Evolutionary conservation across 2,329 filamentous ascomycete genomes (phyloP), one percentile per base, ranked within the genome.

Genomic region (Colletotrichum euphorbiae): DNA sequence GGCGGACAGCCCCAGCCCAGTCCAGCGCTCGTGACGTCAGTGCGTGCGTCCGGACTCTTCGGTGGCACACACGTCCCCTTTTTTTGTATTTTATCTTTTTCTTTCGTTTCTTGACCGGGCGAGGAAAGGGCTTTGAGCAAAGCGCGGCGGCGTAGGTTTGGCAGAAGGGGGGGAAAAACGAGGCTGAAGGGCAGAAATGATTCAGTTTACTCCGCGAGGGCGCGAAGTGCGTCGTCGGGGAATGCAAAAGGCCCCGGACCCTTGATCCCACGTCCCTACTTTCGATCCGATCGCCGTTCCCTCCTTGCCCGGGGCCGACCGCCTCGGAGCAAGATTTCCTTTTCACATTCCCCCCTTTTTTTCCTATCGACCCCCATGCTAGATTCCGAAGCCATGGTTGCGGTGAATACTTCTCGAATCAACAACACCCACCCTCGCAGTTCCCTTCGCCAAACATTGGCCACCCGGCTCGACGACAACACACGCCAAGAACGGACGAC

Each of bases 1-100:
- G 4, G 24, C 24, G 24, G 24, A 28, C 28, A 28, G 28, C 28
- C 7, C 11, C 12, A 42, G 12, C 38, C 42, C 42, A 45, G n/a
- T n/a, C n/a, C 43, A n/a, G 43, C 43, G n/a, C 43, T 21, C 43
- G 21, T 46, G 43, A 46, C 43, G 43, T 46, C 43, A 46, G 43
- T 46, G 43, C 43, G 6, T 46, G 7, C 19, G 11, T 21, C n/a
- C n/a, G 43, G 43, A 46, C 43, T 21, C 43, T 5, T 46, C 43
- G 43, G 43, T 19, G n/a, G n/a, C 6, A 45, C 42, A 19, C 15
- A 19, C 42, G n/a, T 19, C 42, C 17, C 42, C 38, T 42, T 42
- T 42, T 42, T 42, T 1, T 42, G 4, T 42, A 24, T 24, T 24
- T 24, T 4, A 24, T 21, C 4, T 45, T n/a, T 2, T 45, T 45